Percentiles rank a stretch among this genome's conserved stretches.
Conservation (phyloP, 1,284 basidiomycete species). For the Cutaneotrichosporon daszewskae region DNA sequence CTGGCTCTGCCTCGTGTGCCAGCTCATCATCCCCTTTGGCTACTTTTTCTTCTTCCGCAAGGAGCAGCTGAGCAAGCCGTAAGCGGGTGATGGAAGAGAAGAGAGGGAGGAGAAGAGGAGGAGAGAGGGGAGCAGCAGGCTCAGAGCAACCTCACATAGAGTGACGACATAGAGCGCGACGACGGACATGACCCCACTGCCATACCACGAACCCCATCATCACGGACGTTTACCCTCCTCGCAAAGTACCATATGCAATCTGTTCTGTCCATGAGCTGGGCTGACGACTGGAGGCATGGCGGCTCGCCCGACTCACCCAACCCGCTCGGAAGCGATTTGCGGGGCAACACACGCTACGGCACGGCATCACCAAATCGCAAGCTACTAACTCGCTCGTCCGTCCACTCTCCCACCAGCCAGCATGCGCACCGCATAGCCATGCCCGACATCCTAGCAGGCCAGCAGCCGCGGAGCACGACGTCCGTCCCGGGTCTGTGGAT, state of each 20-base stretch:
- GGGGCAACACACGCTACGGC: no score
- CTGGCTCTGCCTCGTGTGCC: conserved; percentile 68
- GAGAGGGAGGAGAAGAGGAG: background rate
- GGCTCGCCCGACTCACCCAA: no score
- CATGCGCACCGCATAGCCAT: no score
- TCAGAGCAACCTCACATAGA: no score
- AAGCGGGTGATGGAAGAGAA: conserved; percentile 3
- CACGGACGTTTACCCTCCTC: background rate
- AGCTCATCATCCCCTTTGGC: conserved; percentile 72
- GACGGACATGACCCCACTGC: background rate
- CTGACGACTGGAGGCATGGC: no score
- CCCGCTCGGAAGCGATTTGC: no score
- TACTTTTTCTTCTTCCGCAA: conserved; percentile 81
- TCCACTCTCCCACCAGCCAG: no score
- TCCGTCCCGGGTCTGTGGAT: conserved; percentile 27
- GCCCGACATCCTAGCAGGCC: conserved; percentile 16
- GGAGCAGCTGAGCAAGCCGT: conserved; percentile 47
- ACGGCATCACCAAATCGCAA: no score
- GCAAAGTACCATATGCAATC: background rate
- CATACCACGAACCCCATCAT: background rate
- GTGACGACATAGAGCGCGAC: background rate
- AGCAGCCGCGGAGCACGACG: conserved; percentile 16
- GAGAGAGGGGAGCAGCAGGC: background rate
- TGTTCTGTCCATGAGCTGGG: background rate
- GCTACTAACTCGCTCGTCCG: no score